Evolutionary conservation across 148 eudicot genomes (phyloP), one percentile per base, ranked within the genome.

Genomic region (Cornus kousa): DNA sequence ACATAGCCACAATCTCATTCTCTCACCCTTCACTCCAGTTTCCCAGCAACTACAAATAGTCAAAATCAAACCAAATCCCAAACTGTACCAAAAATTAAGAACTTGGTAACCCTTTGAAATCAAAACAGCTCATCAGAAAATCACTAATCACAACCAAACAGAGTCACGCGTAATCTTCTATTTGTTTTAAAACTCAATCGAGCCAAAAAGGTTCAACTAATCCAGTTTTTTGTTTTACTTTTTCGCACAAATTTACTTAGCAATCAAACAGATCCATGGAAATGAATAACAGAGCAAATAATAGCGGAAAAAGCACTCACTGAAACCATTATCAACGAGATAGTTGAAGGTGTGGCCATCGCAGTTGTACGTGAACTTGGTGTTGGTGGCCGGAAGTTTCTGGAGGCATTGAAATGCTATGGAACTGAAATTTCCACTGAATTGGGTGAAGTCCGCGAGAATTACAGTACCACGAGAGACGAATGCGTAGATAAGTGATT

Each of bases 281-380:
- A 53, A 53, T 53, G 59, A 53, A 53, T 14, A 53, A 16, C 59
- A 43, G 48, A 43, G 48, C 48, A 53, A 53, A 4, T 53, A 53
- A 53, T 53, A 17, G 16, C 0, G 1, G 59, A 16, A 53, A 53
- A 53, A 14, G 59, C 19, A 53, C 59, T 53, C 19, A 53, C 78
- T 68, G 59, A 62, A 76, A 13, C 78, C 78, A 17, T 76, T 53
- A 19, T 81, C 80, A 17, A 81, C 84, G 68, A 81, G 84, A 64
- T 70, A 81, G 48, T 81, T 81, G 77, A 81, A 81, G 59, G 84
- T 76, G 70, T 81, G 84, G 31, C 28, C 80, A 10, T 81, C 84
- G 68, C 84, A 81, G 16, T 78, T 76, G 76, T 81, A 81, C 19
- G 83, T 81, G 77, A 81, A 81, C 80, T 77, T 77, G 73, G 72